phyloP scores from a whole-genome alignment of 208 protist genomes.

The Balamuthia mandrillaris region DNA sequence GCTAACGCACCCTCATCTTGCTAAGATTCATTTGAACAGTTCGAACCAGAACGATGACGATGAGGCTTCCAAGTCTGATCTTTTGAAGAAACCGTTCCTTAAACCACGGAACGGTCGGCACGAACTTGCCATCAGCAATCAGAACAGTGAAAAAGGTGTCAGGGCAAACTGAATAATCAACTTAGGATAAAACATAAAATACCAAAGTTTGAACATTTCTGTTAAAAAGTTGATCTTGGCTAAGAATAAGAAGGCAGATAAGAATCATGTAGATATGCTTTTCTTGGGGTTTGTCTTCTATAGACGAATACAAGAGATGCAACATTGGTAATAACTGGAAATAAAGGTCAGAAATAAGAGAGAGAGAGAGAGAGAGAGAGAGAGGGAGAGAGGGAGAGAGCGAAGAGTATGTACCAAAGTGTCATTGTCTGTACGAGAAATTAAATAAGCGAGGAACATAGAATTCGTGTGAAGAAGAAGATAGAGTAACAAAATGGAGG shows the following conservation, averaged over 20 bases:
- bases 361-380: not conserved
- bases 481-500: not conserved
- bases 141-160: not conserved
- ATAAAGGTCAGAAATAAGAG: not conserved
- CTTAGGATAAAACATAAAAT: not conserved
- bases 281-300: not conserved
- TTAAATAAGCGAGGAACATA: conserved; percentile 17
- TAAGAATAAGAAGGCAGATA: conserved; percentile 6
- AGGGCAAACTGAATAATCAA: not conserved
- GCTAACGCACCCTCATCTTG: not conserved
- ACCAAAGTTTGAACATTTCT: conserved; percentile 5
- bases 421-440: conserved; percentile 2
- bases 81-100: not conserved
- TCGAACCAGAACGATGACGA: conserved; percentile 6
- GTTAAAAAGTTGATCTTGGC: conserved; percentile 17
- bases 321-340: not conserved
- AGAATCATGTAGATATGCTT: conserved; percentile 12
- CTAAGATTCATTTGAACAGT: not conserved
- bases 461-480: not conserved
- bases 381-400: not conserved
- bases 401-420: not conserved
- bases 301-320: not conserved
- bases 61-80: conserved; percentile 2
- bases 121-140: too few species aligned
- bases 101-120: not conserved